A percentile compares a stretch with the other conserved stretches of the same genome.
phyloP scores from a whole-genome alignment of 208 protist species.

The Trypanosoma lewisi region DNA sequence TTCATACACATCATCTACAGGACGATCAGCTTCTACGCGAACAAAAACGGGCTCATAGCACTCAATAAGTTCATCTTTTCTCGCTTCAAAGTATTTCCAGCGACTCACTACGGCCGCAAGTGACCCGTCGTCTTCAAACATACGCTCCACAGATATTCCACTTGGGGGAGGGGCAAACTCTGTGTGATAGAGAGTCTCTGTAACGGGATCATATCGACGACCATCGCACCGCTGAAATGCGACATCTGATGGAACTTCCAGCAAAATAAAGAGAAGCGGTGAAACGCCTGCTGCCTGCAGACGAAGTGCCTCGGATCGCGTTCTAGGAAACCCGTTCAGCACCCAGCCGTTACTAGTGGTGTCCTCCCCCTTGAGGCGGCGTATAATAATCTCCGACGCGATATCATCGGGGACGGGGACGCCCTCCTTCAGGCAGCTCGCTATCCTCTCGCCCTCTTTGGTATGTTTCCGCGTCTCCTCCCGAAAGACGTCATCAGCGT shows the following conservation, averaged over 20 bases:
- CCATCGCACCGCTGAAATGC: constrained; percentile 35
- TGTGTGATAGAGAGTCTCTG: constrained; percentile 25
- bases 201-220: constrained; percentile 25
- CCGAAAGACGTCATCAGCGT: constrained; percentile 74
- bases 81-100: constrained; percentile 46
- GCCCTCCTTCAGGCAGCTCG: constrained; percentile 60
- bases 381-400: constrained; percentile 69
- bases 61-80: constrained; percentile 47
- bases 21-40: constrained; percentile 38
- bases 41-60: constrained; percentile 59
- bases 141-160: constrained; percentile 14
- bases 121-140: constrained; percentile 34
- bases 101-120: constrained; percentile 33
- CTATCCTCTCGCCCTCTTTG: constrained; percentile 43
- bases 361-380: constrained; percentile 38
- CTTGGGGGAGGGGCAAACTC: constrained; percentile 15
- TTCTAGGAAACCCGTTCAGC: constrained; percentile 80
- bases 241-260: constrained; percentile 46
- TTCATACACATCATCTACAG: constrained; percentile 33
- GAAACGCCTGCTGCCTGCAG: constrained; percentile 67
- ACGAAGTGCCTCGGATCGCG: constrained; percentile 67
- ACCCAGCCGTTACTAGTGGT: constrained; percentile 61
- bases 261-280: constrained; percentile 65
- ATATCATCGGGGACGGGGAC: constrained; percentile 75
- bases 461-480: constrained; percentile 37